Base-by-base conservation (phyloP, 139 green algal genomes). In the Ettlia oleoabundans region DNA sequence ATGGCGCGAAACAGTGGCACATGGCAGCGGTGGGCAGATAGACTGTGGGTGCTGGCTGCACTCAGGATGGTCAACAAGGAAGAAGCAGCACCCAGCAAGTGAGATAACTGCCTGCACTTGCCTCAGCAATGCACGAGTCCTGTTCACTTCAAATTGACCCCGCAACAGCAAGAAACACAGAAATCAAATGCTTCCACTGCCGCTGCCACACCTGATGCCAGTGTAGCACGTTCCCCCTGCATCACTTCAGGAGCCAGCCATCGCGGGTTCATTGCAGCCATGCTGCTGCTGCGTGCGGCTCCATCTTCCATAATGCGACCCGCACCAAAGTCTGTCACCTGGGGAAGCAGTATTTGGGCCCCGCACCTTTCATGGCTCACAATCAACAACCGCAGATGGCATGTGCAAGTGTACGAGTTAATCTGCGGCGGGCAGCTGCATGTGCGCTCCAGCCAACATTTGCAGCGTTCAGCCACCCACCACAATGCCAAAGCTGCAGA, bases 321-420 rank as follows among this genome's bases (percentile, higher is more conserved):
- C n/a, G n/a, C n/a, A n/a, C n/a, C n/a, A n/a, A 71, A 71, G 42
- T 71, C 64, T 7, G 64, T 30, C 55, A 65, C 55, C 55, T 65
- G 55, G n/a, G n/a, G n/a, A n/a, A n/a, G n/a, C n/a, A n/a, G n/a
- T n/a, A n/a, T n/a, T n/a, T n/a, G n/a, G n/a, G n/a, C n/a, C n/a
- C n/a, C n/a, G n/a, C n/a, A n/a, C n/a, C n/a, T n/a, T n/a, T n/a
- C n/a, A n/a, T n/a, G n/a, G n/a, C n/a, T n/a, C n/a, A n/a, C n/a
- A n/a, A n/a, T n/a, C n/a, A n/a, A n/a, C n/a, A n/a, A n/a, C n/a
- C n/a, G n/a, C n/a, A n/a, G n/a, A n/a, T n/a, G n/a, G n/a, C n/a
- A n/a, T n/a, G n/a, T n/a, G n/a, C n/a, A n/a, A n/a, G n/a, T n/a
- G n/a, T n/a, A n/a, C n/a, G n/a, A n/a, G n/a, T n/a, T n/a, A n/a